phyloP scores from a whole-genome alignment of 345 rosid genomes.

The Conringia planisiliqua region DNA sequence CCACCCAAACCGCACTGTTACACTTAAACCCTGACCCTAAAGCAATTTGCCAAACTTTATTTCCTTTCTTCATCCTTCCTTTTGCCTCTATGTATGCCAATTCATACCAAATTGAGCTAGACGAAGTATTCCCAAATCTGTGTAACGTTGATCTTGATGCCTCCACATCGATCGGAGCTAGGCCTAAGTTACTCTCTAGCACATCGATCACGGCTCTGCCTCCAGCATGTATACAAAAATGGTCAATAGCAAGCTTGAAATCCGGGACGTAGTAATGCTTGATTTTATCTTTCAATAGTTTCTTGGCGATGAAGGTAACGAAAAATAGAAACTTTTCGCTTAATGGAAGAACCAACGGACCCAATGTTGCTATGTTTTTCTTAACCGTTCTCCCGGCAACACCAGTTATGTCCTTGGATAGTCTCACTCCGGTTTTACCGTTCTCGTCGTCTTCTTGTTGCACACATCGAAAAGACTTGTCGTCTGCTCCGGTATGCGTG shows the following conservation, averaged over 20 bases:
- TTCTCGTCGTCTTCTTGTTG: constrained; percentile 64
- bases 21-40: constrained; percentile 89
- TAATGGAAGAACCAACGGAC: constrained; percentile 78
- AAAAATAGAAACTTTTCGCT: constrained; percentile 76
- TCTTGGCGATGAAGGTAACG: constrained; percentile 52
- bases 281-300: constrained; percentile 48
- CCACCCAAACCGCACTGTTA: constrained; percentile 82
- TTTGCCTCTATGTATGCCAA: constrained; percentile 76
- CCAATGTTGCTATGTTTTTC: constrained; percentile 67
- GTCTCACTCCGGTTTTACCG: constrained; percentile 58
- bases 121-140: constrained; percentile 84
- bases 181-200: constrained; percentile 76
- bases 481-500: constrained; percentile 69
- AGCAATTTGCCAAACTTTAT: constrained; percentile 84
- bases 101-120: constrained; percentile 91
- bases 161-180: constrained; percentile 58
- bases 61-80: constrained; percentile 67
- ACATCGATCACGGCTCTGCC: constrained; percentile 87
- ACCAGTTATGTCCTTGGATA: constrained; percentile 60
- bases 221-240: constrained; percentile 86
- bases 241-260: constrained; percentile 78
- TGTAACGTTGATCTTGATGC: constrained; percentile 85
- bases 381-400: constrained; percentile 68
- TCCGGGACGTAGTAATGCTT: constrained; percentile 70
- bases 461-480: constrained; percentile 62